Evolutionary conservation across 805 yeast genomes (phyloP).

Genomic region (Saccharomyces mikatae): DNA sequence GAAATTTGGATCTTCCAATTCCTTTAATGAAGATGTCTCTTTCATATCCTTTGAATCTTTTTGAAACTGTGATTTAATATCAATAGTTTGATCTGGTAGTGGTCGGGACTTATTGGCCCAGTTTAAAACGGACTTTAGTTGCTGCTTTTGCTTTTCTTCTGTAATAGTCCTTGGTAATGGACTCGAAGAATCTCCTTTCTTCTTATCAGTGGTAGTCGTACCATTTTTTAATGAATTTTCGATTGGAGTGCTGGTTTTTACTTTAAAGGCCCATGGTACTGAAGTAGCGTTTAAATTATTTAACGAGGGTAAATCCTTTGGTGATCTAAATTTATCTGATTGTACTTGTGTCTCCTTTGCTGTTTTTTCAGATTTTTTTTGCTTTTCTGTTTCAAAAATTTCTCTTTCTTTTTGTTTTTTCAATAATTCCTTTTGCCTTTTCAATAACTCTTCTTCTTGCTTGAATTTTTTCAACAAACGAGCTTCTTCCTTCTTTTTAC

Average conservation of each 20-base stretch:
- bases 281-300: background rate
- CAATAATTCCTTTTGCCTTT: conserved; percentile 3
- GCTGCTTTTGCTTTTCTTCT: conserved; percentile 17
- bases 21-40: conserved; percentile 4
- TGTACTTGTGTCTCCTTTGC: background rate
- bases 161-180: conserved; percentile 15
- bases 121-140: conserved; percentile 18
- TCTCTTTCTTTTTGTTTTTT: background rate
- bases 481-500: conserved; percentile 8
- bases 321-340: background rate
- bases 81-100: conserved; percentile 9
- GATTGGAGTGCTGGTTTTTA: background rate
- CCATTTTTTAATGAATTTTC: background rate
- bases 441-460: conserved; percentile 4
- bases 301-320: background rate
- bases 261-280: background rate
- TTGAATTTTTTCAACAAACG: conserved; percentile 10
- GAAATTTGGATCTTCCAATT: conserved; percentile 21
- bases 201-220: conserved; percentile 1
- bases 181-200: conserved; percentile 13
- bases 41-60: conserved; percentile 1
- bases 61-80: conserved; percentile 14
- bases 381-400: background rate
- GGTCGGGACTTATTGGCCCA: conserved; percentile 24
- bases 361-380: background rate